Evolutionary conservation across 2,329 filamentous ascomycete species (phyloP).

Genomic region (Fusarium armeniacum): DNA sequence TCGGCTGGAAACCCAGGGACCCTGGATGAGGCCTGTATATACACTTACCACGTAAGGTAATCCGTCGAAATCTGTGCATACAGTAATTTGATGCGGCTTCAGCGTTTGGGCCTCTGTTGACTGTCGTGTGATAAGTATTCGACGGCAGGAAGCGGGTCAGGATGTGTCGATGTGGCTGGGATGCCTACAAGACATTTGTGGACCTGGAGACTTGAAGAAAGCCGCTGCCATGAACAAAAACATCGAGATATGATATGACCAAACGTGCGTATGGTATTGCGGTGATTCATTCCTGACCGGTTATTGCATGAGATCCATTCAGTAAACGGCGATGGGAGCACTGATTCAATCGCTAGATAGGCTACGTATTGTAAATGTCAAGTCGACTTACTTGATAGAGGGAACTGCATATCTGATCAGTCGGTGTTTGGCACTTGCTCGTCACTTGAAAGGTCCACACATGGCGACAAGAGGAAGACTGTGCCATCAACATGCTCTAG

Average conservation of each 20-base stretch:
- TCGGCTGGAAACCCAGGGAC: not conserved
- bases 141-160: too few relatives aligned
- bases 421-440: not conserved
- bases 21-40: not conserved
- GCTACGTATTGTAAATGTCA: not conserved
- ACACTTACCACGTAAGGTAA: constrained; percentile 8
- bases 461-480: not conserved
- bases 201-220: not conserved
- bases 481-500: not conserved
- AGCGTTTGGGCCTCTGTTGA: not conserved
- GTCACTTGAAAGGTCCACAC: not conserved
- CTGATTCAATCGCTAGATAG: not conserved
- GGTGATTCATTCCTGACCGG: not conserved
- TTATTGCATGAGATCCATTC: not conserved
- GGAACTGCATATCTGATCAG: not conserved
- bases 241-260: not conserved
- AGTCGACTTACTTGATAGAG: not conserved
- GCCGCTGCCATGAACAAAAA: not conserved
- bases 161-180: not conserved
- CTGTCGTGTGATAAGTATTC: not conserved
- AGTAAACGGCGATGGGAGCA: not conserved
- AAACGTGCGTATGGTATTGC: not conserved
- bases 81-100: not conserved
- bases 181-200: not conserved
- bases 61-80: not conserved